Evolutionary conservation across 805 yeast genomes (phyloP), one percentile per base, ranked within the genome.

Genomic region (Jamesozyma spencerorum): DNA sequence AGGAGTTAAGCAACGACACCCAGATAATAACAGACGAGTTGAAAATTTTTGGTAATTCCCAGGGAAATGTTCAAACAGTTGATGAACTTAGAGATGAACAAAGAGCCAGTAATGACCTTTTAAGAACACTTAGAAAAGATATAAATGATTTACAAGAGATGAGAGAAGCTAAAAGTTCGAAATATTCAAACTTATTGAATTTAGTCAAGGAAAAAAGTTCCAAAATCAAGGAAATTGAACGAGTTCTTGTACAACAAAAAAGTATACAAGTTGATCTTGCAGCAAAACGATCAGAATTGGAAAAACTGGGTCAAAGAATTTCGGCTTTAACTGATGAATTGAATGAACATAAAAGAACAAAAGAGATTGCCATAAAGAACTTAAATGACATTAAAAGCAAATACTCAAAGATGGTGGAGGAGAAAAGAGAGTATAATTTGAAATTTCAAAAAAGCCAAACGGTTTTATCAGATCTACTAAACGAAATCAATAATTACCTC

Each of bases 71-170:
- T n/a, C 46, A 49, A 34, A 53, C 62, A 3, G 51, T 55, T 2
- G 57, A 55, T 22, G 62, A 58, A 35, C 33, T 60, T 17, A 53
- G 53, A 18, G 36, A 27, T 3, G 42, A 33, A n/a, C 63, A 55
- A 41, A 46, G 38, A 34, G 18, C 26, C 1, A 46, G 47, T 15
- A 57, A 53, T 36, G 52, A 52, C 6, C 11, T 15, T 6, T 33
- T 58, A 36, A 49, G 58, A 15, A 39, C 38, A 10, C 37, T 49
- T 12, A 48, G 65, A 41, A 53, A 47, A 32, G 53, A 50, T 12
- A 47, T 58, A 3, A 41, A 39, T 2, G 40, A 34, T 3, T 24
- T 57, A 27, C 65, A 60, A 31, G 51, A 49, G 14, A 47, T 44
- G 8, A 51, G 52, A 28, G 62, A 58, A 34, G 19, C 32, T 1